Evolutionary conservation across 352 stramenopile species (phyloP), one percentile per base, ranked within the genome.

Genomic region (Peronospora belbahrii): DNA sequence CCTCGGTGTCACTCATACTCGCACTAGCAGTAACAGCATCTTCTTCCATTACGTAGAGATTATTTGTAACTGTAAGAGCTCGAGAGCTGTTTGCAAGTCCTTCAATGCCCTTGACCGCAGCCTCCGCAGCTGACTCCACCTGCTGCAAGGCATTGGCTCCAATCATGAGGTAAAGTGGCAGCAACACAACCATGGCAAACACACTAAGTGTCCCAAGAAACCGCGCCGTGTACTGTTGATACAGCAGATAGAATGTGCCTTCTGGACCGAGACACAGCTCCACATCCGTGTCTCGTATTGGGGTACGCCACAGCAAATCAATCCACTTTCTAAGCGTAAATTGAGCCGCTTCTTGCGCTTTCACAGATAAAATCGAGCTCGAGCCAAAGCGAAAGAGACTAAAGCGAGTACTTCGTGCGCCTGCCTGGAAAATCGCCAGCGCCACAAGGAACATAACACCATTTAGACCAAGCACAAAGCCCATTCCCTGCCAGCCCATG

Each of bases 161-260:
- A 34, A 90, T 66, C 18, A 56, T 58, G 6, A 93, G 42, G 40
- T 93, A 93, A 3, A 89, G 47, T 28, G 81, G 81, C 31, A 93
- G 57, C 13, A 93, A 49, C 34, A 84, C 57, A 11, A 86, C n/a
- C 44, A 85, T 39, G 4, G 81, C 81, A 44, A 83, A 76, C 19
- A 70, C 49, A 31, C 67, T 87, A 27, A 93, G 66, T 9, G 49
- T 69, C 2, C 67, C 62, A 28, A 93, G 52, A 11, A 90, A 65
- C 24, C 70, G 70, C 33, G 69, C 65, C 13, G 75, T 73, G 67
- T 93, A 93, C 34, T 86, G 58, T 50, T 90, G 74, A 49, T 86
- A 93, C 19, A 89, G 61, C 46, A 93, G 51, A 51, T 93, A 93
- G 56, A 90, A 93, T 4, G 81, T 84, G 31, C 74, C 75, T 48